Percentiles rank a stretch among this genome's conserved stretches.
These are phyloP conservation scores for Paralagenidium karlingii DNA, from an alignment of 352 stramenopile species.

Conservation along the genomic window DNA sequence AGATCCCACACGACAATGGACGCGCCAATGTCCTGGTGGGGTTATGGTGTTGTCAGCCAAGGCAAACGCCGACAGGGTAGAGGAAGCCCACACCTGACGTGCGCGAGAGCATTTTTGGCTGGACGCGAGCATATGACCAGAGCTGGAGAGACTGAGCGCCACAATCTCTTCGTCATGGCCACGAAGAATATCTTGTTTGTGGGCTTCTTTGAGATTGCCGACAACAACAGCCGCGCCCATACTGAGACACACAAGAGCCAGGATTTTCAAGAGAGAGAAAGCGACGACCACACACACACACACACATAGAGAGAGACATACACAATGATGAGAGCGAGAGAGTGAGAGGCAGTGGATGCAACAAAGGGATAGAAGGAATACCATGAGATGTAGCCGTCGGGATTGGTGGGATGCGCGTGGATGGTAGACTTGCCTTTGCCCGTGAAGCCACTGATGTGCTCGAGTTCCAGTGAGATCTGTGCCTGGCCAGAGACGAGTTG, in stretches of 20 bases:
- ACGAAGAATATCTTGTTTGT: constrained; percentile 38
- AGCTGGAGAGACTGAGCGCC: constrained; percentile 22
- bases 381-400: constrained; percentile 41
- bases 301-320: not conserved
- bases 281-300: not conserved
- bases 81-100: not conserved
- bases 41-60: too few species aligned
- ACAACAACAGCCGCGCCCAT: constrained; percentile 43
- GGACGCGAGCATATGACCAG: constrained; percentile 22
- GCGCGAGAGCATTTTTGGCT: constrained; percentile 15
- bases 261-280: too few species aligned
- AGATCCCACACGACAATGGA: constrained; percentile 42
- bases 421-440: constrained; percentile 39
- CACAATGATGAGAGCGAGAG: too few species aligned
- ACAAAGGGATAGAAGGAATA: constrained; percentile 6
- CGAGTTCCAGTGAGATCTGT: constrained; percentile 28
- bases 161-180: constrained; percentile 47
- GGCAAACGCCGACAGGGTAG: too few species aligned
- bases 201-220: constrained; percentile 27
- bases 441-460: constrained; percentile 51
- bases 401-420: constrained; percentile 31
- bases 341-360: too few species aligned
- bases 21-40: constrained; percentile 24
- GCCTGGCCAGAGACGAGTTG: too few species aligned
- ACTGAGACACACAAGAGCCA: constrained; percentile 6